Base-by-base conservation (phyloP, 441 rosid genomes). In the Gossypium davidsonii region DNA sequence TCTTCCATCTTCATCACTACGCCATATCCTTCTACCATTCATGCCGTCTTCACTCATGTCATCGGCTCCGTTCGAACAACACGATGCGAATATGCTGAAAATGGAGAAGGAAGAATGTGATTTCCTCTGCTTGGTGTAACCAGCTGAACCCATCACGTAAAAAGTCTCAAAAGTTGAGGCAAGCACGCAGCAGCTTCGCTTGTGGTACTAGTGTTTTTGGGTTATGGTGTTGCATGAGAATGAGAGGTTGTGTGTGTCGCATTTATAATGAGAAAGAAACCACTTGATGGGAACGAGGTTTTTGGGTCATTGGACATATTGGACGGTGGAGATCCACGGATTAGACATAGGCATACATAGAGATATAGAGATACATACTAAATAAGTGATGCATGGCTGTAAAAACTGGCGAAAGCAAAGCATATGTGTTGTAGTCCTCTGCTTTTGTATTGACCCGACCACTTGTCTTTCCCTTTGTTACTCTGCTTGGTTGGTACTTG, bases 1-100 rank as follows among this genome's bases (percentile, higher is more conserved):
- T 71, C 90, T 75, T 44, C 90, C 83, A 67, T 89, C 91, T 80
- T 88, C 93, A 62, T 91, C 97, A 37, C 93, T 86, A 1, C 76
- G 82, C 78, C 81, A 79, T 57, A 74, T 83, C 78, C 88, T 80
- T 67, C 87, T 76, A 14, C 72, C 77, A 56, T 84, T 80, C 20
- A 73, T 42, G 0, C 82, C 89, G 59, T 88, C 95, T 65, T 91
- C 97, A 46, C 88, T 85, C 51, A 79, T 69, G 73, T 86, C 87
- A 46, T 85, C 86, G 2, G 80, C 78, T 5, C 90, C 89, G 17
- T 60, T 31, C 0, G 87, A 87, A 46, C 91, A 91, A 11, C 93
- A 88, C 0, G 85, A 74, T 55, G 78, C 85, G 83, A 91, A 86
- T 69, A 91, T 76, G 79, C 72, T 85, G 69, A 82, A 67, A 21